Evolutionary conservation across 1,284 basidiomycete species (phyloP), one percentile per base, ranked within the genome.

Genomic region (Rugosomyces carneus): DNA sequence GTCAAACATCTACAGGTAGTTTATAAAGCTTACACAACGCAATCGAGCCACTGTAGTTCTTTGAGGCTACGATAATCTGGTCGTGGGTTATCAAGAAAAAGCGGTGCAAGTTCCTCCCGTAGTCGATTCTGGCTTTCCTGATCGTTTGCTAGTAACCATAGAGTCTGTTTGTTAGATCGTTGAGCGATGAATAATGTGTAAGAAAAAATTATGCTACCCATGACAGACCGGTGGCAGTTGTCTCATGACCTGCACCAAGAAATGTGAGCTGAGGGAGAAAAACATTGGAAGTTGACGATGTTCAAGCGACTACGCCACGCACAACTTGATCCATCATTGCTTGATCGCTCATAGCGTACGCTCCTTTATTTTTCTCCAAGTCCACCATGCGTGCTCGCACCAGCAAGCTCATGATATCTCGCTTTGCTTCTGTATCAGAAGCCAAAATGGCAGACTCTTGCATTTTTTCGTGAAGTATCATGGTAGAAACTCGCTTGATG

Each of bases 241-340:
- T 77, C 55, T 75, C 72, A 48, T 76, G 73, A n/a, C 70, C 73
- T 29, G 75, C 73, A 3, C 69, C 72, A 3, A 76, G 59, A 59
- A 77, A 76, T 4, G 73, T 75, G 24, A 76, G 56, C 71, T 73
- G 43, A 19, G 1, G 31, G 36, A 41, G 10, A 26, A 16, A 21
- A 16, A 38, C 1, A 23, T 18, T 9, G 32, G 27, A 8, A 5
- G 1, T 40, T n/a, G 8, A 16, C 29, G 10, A 34, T 37, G 37
- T 26, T 10, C 47, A 19, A 19, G 50, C 37, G 8, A 15, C 34
- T 18, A 40, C 13, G 13, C 19, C 15, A 61, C 68, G n/a, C 32
- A 72, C 71, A 29, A 75, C 71, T 62, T 75, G 73, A 42, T 75
- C 72, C 58, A 75, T 71, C 68, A 75, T 72, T 11, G 66, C 69